These are phyloP conservation scores for Microthlaspi erraticum DNA, from an alignment of 345 rosid species.

Conservation along the genomic window DNA sequence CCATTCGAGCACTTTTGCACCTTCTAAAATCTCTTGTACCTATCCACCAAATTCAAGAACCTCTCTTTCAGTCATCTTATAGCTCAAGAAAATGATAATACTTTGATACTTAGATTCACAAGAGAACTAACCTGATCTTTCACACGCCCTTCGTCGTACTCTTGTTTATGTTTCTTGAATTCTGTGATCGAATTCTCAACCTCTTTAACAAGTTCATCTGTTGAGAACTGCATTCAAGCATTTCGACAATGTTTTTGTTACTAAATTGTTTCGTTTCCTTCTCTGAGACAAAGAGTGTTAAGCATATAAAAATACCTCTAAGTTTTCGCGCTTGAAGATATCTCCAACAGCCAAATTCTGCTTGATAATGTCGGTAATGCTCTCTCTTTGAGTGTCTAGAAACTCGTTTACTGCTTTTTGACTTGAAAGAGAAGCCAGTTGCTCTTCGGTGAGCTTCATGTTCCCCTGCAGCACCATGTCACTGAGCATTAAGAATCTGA, in stretches of 20 bases:
- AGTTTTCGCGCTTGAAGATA: conserved; percentile 76
- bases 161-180: conserved; percentile 79
- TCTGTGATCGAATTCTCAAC: conserved; percentile 76
- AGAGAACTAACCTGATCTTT: conserved; percentile 70
- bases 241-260: conserved; percentile 30
- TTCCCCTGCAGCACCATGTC: conserved; percentile 57
- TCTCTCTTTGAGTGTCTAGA: conserved; percentile 73
- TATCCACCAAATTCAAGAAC: conserved; percentile 35
- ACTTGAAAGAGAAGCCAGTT: conserved; percentile 77
- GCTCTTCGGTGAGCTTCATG: conserved; percentile 76
- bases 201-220: conserved; percentile 80
- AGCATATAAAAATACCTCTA: conserved; percentile 56
- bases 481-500: conserved; percentile 5
- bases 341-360: conserved; percentile 82
- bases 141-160: conserved; percentile 78
- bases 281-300: conserved; percentile 6
- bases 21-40: conserved; percentile 94
- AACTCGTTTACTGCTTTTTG: conserved; percentile 80
- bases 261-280: neutral
- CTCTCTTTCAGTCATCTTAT: conserved; percentile 18
- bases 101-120: conserved; percentile 7
- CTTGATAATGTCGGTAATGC: conserved; percentile 63
- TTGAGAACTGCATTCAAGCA: conserved; percentile 61
- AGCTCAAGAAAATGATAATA: conserved; percentile 6
- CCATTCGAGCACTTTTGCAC: conserved; percentile 98